Conservation (phyloP, 345 rosid species). For the Melaleuca alternifolia region DNA sequence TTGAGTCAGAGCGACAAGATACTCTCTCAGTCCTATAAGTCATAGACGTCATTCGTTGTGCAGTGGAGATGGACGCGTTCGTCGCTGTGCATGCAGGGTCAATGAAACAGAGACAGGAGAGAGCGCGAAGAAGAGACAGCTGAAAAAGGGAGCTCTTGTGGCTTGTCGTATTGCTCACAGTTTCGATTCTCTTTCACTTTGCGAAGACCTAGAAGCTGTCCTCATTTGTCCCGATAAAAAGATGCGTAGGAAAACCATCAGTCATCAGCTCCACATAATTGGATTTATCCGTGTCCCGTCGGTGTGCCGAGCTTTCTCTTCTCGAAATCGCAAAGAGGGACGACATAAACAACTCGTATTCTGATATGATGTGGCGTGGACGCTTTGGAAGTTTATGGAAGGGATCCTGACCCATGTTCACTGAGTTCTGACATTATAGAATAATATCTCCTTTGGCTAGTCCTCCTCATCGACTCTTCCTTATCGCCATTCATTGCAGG, state of each 20-base stretch:
- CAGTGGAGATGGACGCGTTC: neutral
- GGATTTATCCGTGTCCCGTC: neutral
- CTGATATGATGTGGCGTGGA: neutral
- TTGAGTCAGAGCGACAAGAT: neutral
- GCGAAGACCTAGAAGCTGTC: neutral
- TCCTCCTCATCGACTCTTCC: neutral
- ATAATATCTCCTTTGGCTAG: neutral
- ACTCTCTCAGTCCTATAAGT: neutral
- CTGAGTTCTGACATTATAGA: neutral
- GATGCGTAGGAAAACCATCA: neutral
- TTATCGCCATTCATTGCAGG: neutral
- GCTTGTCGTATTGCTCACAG: neutral
- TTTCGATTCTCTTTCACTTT: neutral
- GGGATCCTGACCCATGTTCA: neutral
- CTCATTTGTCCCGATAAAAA: neutral
- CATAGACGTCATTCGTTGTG: neutral
- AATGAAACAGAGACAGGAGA: neutral
- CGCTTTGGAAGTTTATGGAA: neutral
- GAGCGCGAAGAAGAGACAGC: neutral
- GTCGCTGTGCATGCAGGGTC: neutral
- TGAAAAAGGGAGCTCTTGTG: neutral
- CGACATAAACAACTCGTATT: neutral
- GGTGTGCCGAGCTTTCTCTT: neutral
- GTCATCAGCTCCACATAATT: neutral
- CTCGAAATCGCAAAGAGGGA: neutral